phyloP scores from a whole-genome alignment of 2,329 filamentous ascomycete genomes.

The Eutypella sp. region DNA sequence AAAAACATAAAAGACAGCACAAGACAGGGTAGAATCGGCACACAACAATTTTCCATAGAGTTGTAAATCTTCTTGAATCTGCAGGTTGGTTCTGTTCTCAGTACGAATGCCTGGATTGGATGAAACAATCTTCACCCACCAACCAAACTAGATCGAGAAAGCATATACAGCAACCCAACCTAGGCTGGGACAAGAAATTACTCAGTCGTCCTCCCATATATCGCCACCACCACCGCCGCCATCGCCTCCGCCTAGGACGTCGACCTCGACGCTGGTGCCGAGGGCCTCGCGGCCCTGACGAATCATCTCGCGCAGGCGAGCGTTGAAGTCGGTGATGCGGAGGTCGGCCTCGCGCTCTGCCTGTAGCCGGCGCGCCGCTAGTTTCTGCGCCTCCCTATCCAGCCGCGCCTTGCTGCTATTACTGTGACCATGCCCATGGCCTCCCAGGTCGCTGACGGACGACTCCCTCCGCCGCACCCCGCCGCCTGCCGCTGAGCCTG shows the following conservation, averaged over 20 bases:
- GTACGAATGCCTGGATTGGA: too few species aligned
- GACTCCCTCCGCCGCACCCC: too few species aligned
- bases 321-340: conserved; percentile 74
- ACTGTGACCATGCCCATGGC: conserved; percentile 10
- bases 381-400: conserved; percentile 63
- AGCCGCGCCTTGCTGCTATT: conserved; percentile 44
- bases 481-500: too few species aligned
- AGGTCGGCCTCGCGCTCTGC: conserved; percentile 76
- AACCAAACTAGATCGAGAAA: too few species aligned
- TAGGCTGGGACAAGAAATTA: too few species aligned
- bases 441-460: not conserved
- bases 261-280: conserved; percentile 66
- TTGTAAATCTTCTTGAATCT: too few species aligned
- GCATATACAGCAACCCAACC: too few species aligned
- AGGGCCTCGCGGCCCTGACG: conserved; percentile 82
- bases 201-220: conserved; percentile 36
- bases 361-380: conserved; percentile 65
- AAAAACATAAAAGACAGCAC: too few species aligned
- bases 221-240: conserved; percentile 14
- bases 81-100: too few species aligned
- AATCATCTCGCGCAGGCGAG: conserved; percentile 79
- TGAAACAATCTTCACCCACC: too few species aligned
- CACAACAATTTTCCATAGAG: too few species aligned
- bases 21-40: too few species aligned
- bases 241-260: conserved; percentile 30